Evolutionary conservation across 352 stramenopile genomes (phyloP), one percentile per base, ranked within the genome.

Genomic region (Globisporangium nagaii): DNA sequence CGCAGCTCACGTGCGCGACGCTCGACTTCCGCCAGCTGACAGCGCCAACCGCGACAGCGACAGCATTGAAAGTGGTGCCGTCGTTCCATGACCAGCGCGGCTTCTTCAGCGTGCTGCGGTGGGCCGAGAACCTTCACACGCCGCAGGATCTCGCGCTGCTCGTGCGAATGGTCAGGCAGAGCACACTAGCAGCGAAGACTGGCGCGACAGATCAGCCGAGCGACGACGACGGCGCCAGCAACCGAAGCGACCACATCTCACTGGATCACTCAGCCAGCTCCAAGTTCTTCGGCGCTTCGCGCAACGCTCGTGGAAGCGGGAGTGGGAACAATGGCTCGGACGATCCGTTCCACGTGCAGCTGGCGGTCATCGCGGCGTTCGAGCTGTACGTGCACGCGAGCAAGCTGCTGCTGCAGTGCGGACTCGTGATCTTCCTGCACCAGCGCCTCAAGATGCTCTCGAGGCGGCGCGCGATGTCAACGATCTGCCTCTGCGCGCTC

Each of bases 101-200:
- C 20, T 88, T 86, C 42, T 60, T 73, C 46, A 67, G 62, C 30
- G 73, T 79, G 7, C 35, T 85, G 15, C 73, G 66, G 13, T 89
- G 75, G 78, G 53, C 86, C 13, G 78, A 89, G 57, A 72, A 66
- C 31, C 53, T 83, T 10, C 65, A 70, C 31, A 61, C 67, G 1
- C 37, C 54, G 15, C 58, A 86, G 28, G 68, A 81, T 0, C 45
- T 89, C 22, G 36, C 56, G 6, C n/a, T 63, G 19, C 58, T 88
- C 13, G 43, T 64, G 11, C 50, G 39, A 36, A 54, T 56, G 49
- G 13, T 55, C 20, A 20, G 25, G 15, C 17, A 27, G 3, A 56
- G 35, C 47, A 32, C 17, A 15, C 10, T 39, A 22, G 13, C 20
- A 12, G 3, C 30, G 17, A 35, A 45, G 9, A 11, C 32, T 25